Base-by-base conservation (phyloP, 306 rosid species). In the Fragaria vesca region DNA sequence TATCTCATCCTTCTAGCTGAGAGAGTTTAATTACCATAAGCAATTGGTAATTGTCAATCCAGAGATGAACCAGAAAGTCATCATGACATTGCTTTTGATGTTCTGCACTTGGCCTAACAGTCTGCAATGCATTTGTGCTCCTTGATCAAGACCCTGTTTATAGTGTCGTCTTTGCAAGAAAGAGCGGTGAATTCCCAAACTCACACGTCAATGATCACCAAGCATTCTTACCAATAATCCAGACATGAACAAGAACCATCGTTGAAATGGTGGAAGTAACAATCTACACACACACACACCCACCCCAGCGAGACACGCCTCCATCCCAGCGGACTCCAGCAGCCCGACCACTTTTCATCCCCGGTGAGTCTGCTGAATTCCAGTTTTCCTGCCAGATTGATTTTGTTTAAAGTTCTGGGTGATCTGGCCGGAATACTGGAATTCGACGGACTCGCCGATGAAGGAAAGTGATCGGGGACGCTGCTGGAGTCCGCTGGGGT, bases 221-320 rank as follows among this genome's bases (percentile, higher is more conserved):
- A 50, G 20, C 60, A 47, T 16, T 30, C 28, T 92, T 84, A 94
- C 98, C 97, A 92, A 78, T 87, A 92, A 85, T 92, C 96, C 73
- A 72, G 68, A 73, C 97, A 92, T 74, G 98, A 90, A 81, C 98
- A 94, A 1, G 75, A 79, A 66, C 98, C 98, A 78, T 87, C 85
- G 77, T 75, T 83, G 73, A 94, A 90, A 80, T 86, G 98, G 81
- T 92, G 97, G 78, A n/a, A n/a, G n/a, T n/a, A n/a, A n/a, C n/a
- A n/a, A n/a, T n/a, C n/a, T n/a, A n/a, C n/a, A n/a, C n/a, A n/a
- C n/a, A n/a, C n/a, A n/a, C n/a, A n/a, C n/a, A n/a, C n/a, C n/a
- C n/a, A n/a, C n/a, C n/a, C n/a, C n/a, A n/a, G n/a, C n/a, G n/a
- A n/a, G n/a, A n/a, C n/a, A n/a, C n/a, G n/a, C n/a, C n/a, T n/a